Base-by-base conservation (phyloP, 2,329 filamentous ascomycete genomes). In the Pseudogymnoascus sp. region DNA sequence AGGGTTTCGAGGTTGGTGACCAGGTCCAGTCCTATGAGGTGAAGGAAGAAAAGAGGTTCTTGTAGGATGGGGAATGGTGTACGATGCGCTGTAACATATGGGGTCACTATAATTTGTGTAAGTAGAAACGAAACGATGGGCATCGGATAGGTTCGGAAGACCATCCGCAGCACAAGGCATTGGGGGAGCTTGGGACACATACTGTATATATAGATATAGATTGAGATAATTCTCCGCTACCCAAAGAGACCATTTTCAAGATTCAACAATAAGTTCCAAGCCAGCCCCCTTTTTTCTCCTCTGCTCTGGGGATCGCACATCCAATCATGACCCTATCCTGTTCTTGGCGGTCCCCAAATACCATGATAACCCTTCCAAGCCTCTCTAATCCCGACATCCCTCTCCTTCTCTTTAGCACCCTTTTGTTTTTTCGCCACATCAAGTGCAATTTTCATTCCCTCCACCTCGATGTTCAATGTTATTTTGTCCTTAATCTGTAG, bases 11-110 rank as follows among this genome's bases (percentile, higher is more conserved):
- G 71, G 80, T 86, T 13, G 95, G 93, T 28, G 95, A 99, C 76
- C 84, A 88, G 74, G 83, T 99, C 66, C 95, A 97, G 78, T 87
- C 87, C 35, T 96, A 93, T 71, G 91, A 96, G 72, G 89, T 93
- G 76, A 82, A 87, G 17, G 77, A 76, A 63, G 90, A 95, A 77
- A 89, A 89, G 80, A 71, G 73, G 66, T 72, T 72, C 61, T 66
- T 75, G 68, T 74, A 69, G 63, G 35, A 38, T 60, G 2, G 47
- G n/a, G 47, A 44, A 61, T 36, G 36, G 9, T 61, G 28, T 62
- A 65, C 61, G 50, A 57, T 57, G 50, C 26, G 17, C 10, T 57
- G 50, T 57, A 57, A 57, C 50, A 57, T 21, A 57, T 15, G 28
- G 50, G 8, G 50, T 33, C 50, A 28, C 50, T 57, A 57, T 57